Evolutionary conservation across 805 yeast genomes (phyloP), one percentile per base, ranked within the genome.

Genomic region (Metschnikowia santaceciliae): DNA sequence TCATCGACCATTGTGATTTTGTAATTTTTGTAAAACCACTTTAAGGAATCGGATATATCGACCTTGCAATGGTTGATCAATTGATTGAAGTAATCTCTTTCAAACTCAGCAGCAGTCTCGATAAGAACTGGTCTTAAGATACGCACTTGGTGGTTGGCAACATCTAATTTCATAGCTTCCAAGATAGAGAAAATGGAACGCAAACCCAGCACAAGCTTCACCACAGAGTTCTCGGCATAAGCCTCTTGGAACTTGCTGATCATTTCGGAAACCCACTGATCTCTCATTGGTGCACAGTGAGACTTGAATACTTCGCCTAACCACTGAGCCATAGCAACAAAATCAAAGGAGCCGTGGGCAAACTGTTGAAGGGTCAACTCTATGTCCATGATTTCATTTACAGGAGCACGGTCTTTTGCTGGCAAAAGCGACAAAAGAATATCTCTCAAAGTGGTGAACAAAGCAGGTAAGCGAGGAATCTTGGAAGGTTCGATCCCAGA

Each of bases 251-350:
- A 82, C 58, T 79, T 79, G 11, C 65, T 60, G 44, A 81, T 80
- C 94, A 91, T 88, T 60, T 85, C 88, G 59, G 82, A 88, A 35
- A 91, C 96, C 90, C 94, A 86, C 38, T 81, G 71, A 67, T 89
- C 96, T 64, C 97, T 80, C 95, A 90, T 90, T 54, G 97, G 97
- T 6, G 97, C 96, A 70, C 97, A 90, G 65, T 89, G 96, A 47
- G 84, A 82, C 69, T 90, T 89, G 69, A 92, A 85, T 32, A 90
- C 80, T 32, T 78, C 74, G 1, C 89, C 82, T 39, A 91, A 75
- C 92, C 95, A 88, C 50, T 76, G 75, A 2, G 91, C 79, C 59
- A 90, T 77, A 35, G 79, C 76, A 17, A 82, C 79, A 70, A 87
- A 88, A 65, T 86, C 88, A 59, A 88, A 79, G n/a, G 87, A 80